Evolutionary conservation across 345 rosid genomes (phyloP).

Genomic region (Citrus cavaleriei): DNA sequence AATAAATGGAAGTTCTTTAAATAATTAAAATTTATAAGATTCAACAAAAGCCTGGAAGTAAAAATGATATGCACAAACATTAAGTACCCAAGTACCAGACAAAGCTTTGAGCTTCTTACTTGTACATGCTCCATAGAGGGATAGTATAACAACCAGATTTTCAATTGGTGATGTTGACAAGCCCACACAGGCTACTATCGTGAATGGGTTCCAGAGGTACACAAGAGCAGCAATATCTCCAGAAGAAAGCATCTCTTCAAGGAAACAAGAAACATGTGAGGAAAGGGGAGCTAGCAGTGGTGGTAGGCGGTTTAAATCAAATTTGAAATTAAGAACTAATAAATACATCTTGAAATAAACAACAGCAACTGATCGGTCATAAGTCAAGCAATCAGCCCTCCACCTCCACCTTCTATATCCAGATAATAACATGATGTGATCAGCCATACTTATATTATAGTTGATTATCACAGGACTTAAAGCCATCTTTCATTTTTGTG

Average conservation of each 20-base stretch:
- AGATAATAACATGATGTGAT: background rate
- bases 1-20: background rate
- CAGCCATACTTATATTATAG: background rate
- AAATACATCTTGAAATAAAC: background rate
- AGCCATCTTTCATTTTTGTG: background rate
- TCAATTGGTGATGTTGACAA: constrained; percentile 85
- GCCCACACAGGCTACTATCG: constrained; percentile 77
- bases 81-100: background rate
- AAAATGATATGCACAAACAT: constrained; percentile 3
- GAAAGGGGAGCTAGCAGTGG: background rate
- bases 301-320: background rate
- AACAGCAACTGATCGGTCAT: background rate
- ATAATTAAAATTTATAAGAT: background rate
- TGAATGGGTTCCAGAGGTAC: constrained; percentile 92
- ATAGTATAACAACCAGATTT: constrained; percentile 57
- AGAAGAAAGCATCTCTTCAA: constrained; percentile 49
- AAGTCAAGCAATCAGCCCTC: background rate
- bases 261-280: constrained; percentile 6
- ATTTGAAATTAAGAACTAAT: constrained; percentile 7
- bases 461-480: background rate
- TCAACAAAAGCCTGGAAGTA: background rate
- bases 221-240: constrained; percentile 87
- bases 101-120: constrained; percentile 45
- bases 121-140: constrained; percentile 73
- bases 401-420: background rate